Evolutionary conservation across 441 rosid genomes (phyloP), one percentile per base, ranked within the genome.

Genomic region (Breynia disticha): DNA sequence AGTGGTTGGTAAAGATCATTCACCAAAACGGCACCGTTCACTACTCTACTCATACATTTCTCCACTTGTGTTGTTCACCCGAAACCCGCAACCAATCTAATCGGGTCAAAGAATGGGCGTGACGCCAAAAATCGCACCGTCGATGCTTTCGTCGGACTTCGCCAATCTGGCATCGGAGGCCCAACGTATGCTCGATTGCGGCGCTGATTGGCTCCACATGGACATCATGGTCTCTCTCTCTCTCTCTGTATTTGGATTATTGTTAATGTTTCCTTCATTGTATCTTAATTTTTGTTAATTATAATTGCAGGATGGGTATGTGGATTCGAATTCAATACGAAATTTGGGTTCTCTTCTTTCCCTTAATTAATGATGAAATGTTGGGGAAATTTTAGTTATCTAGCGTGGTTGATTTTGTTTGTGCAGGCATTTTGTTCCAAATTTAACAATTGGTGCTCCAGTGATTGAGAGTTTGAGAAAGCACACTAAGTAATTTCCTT

Each of bases 181-280:
- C 11, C 68, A 74, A 16, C 81, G 96, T 45, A 87, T 90, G 84
- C 67, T 83, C 53, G 72, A 64, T 65, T 79, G 76, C 22, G 97
- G 96, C n/a, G 96, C 96, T 60, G 88, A 87, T 63, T 87, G 97
- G 97, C 96, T 90, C 51, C 97, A 90, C 86, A 90, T 90, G 97
- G 97, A 90, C 79, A 81, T 90, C 66, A 85, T 90, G 96, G 97
- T 87, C 54, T 51, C 20, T 19, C 61, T 52, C 45, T 45, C 7
- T 42, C 43, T 49, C 42, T 28, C 49, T 42, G 1, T 2, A 24
- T 24, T 24, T 24, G 3, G 32, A 24, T 24, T 24, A 24, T 24
- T 24, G 32, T 24, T 24, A 24, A 2, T 24, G 32, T 24, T 24
- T 24, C 32, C 32, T 24, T 7, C 3, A 7, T 24, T 24, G 32